phyloP scores from a whole-genome alignment of 208 protist genomes.

The Endotrypanum monterogeii region DNA sequence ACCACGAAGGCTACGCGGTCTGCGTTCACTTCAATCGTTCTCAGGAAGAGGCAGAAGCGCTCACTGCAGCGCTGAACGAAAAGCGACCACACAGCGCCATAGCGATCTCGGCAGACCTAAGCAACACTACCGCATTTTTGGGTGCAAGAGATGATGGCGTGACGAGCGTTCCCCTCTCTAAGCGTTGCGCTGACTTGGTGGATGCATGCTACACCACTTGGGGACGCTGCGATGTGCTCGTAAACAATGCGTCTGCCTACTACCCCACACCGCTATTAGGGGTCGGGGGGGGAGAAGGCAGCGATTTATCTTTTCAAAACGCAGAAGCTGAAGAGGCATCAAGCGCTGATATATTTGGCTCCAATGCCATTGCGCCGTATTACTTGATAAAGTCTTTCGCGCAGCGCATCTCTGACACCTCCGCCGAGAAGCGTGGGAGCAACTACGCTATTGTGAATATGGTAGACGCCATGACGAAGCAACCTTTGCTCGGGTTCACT shows the following conservation, averaged over 20 bases:
- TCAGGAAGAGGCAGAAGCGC: constrained; percentile 26
- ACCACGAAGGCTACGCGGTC: constrained; percentile 52
- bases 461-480: constrained; percentile 65
- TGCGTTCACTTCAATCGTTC: constrained; percentile 66
- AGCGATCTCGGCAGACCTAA: constrained; percentile 27
- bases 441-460: constrained; percentile 67
- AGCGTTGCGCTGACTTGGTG: constrained; percentile 46
- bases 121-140: constrained; percentile 2
- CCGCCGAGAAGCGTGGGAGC: constrained; percentile 15
- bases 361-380: constrained; percentile 75
- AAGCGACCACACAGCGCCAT: constrained; percentile 44
- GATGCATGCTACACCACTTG: constrained; percentile 50
- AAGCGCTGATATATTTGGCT: constrained; percentile 57
- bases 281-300: background rate
- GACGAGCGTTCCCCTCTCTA: constrained; percentile 13
- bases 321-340: constrained; percentile 25
- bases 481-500: constrained; percentile 60
- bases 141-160: background rate
- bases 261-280: constrained; percentile 63
- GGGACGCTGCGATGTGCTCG: constrained; percentile 77
- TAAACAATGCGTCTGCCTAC: constrained; percentile 88
- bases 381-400: constrained; percentile 64
- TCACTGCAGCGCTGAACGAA: constrained; percentile 57
- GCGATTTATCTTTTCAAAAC: background rate
- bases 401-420: constrained; percentile 20